Evolutionary conservation across 352 stramenopile species (phyloP).

Genomic region (Globisporangium sylvaticum): DNA sequence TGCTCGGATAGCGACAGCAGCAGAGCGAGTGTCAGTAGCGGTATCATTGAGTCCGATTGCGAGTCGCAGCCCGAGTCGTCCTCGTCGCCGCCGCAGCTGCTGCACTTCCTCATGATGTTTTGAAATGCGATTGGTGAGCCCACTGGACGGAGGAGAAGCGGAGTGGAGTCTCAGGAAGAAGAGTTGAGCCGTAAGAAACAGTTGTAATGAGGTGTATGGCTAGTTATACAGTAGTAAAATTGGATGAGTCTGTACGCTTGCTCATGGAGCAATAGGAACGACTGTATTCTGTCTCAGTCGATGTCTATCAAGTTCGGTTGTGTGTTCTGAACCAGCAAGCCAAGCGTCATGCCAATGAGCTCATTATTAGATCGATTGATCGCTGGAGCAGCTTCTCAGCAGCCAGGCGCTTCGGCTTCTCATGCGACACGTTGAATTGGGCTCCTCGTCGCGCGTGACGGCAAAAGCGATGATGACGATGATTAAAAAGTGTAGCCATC

Average conservation of each 20-base stretch:
- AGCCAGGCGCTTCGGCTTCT: neutral
- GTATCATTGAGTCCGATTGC: neutral
- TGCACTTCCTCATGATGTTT: constrained; percentile 17
- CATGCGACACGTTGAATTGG: neutral
- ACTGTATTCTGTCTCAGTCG: neutral
- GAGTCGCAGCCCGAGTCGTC: neutral
- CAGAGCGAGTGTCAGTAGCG: neutral
- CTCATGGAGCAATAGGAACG: too few species aligned
- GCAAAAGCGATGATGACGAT: neutral
- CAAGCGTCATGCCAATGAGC: too few species aligned
- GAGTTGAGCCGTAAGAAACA: neutral
- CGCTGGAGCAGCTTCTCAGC: neutral
- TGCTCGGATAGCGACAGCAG: neutral
- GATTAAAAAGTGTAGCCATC: neutral
- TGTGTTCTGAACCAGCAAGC: neutral
- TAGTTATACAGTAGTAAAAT: neutral
- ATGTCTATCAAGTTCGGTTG: neutral
- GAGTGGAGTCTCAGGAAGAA: neutral
- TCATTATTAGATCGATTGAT: too few species aligned
- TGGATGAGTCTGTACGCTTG: too few species aligned
- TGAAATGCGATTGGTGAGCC: neutral
- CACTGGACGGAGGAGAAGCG: neutral
- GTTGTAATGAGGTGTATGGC: neutral
- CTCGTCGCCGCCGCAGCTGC: constrained; percentile 6
- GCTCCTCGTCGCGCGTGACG: neutral